Percentiles rank a stretch among this genome's conserved stretches.
These are phyloP conservation scores for Austroboletus niveus DNA, from an alignment of 1,284 basidiomycete genomes.

Conservation along the genomic window DNA sequence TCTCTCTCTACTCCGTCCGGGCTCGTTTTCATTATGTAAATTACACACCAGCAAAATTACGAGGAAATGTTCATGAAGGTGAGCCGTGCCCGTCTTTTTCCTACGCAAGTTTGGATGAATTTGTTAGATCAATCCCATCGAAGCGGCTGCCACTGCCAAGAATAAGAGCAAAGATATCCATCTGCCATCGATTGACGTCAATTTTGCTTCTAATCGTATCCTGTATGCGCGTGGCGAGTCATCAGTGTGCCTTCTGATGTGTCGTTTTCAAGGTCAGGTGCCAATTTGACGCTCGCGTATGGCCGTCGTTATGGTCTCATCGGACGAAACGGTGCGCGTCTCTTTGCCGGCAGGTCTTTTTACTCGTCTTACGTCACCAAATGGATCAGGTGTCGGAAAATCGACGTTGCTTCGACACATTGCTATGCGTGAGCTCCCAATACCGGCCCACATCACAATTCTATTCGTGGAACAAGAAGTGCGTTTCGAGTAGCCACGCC, in stretches of 20 bases:
- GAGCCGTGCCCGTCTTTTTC: neutral
- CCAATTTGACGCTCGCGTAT: slow-evolving; percentile 84
- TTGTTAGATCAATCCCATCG: slow-evolving; percentile 89
- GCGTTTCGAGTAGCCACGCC: slow-evolving; percentile 1
- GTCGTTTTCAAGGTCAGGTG: slow-evolving; percentile 57
- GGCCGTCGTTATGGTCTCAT: slow-evolving; percentile 88
- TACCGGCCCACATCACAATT: slow-evolving; percentile 93
- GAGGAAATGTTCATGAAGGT: slow-evolving; percentile 99
- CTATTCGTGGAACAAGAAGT: slow-evolving; percentile 99
- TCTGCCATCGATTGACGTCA: slow-evolving; percentile 93
- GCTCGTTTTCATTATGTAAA: slow-evolving; percentile 6
- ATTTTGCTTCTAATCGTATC: slow-evolving; percentile 91
- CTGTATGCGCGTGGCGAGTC: slow-evolving; percentile 50
- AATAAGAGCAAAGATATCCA: slow-evolving; percentile 98
- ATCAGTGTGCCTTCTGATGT: slow-evolving; percentile 4
- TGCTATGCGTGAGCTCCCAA: slow-evolving; percentile 91
- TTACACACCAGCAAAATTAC: slow-evolving; percentile 74
- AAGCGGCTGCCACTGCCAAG: slow-evolving; percentile 76
- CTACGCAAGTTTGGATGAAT: neutral
- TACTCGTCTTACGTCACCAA: neutral
- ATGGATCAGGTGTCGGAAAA: slow-evolving; percentile 83
- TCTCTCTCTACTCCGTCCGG: neutral
- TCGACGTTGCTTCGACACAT: slow-evolving; percentile 96
- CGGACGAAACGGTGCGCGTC: slow-evolving; percentile 66
- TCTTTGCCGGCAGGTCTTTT: neutral